Conservation (phyloP, 2,329 filamentous ascomycete genomes). For the Teratosphaeria pseudoeucalypti region DNA sequence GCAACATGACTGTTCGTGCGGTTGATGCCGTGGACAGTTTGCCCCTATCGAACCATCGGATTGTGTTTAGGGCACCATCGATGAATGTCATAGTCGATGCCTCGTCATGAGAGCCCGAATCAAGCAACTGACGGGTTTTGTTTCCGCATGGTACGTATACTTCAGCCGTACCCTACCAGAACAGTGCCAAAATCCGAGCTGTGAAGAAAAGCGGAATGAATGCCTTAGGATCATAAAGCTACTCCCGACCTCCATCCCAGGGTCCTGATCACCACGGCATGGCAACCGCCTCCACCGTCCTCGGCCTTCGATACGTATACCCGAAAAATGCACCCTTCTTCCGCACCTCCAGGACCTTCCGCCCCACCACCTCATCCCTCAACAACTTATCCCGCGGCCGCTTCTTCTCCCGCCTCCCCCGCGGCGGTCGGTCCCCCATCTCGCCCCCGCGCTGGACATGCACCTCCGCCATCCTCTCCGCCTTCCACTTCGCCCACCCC, state of each 20-base stretch:
- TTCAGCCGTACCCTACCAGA: not conserved
- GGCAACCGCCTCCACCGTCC: slow-evolving; percentile 9
- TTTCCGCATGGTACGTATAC: too few species aligned
- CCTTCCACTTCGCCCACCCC: slow-evolving; percentile 21
- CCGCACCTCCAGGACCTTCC: slow-evolving; percentile 63
- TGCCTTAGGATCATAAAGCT: not conserved
- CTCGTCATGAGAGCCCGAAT: too few species aligned
- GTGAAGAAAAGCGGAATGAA: not conserved
- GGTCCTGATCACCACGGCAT: not conserved
- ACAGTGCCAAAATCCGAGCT: not conserved
- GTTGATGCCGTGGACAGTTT: too few species aligned
- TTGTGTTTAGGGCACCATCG: too few species aligned
- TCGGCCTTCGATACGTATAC: slow-evolving; percentile 63
- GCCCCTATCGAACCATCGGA: too few species aligned
- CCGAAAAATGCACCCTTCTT: slow-evolving; percentile 79
- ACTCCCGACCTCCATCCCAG: not conserved
- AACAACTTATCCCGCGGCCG: slow-evolving; percentile 76
- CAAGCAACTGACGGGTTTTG: too few species aligned
- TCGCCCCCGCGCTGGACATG: slow-evolving; percentile 8
- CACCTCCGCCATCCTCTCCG: slow-evolving; percentile 15
- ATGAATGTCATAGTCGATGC: too few species aligned
- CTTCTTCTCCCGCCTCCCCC: slow-evolving; percentile 54
- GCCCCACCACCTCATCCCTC: slow-evolving; percentile 57
- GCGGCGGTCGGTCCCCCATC: not conserved
- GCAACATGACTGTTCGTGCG: too few species aligned